Conservation (phyloP, 768 basidiomycete species). For the Gymnopilus junonius region DNA sequence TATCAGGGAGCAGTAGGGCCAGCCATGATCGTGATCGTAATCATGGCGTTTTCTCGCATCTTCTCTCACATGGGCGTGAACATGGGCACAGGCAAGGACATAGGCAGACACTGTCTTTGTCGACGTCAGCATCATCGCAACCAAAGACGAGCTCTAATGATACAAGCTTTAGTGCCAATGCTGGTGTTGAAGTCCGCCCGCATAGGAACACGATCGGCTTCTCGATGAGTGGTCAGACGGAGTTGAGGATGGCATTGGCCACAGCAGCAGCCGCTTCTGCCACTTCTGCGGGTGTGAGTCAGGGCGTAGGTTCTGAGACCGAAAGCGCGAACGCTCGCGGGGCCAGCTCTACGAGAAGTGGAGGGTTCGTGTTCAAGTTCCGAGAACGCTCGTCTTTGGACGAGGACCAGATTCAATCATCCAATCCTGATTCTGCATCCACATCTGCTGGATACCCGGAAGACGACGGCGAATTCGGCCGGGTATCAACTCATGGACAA, state of each 20-base stretch:
- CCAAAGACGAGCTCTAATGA: neutral
- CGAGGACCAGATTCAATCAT: neutral
- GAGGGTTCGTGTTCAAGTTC: neutral
- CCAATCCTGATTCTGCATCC: neutral
- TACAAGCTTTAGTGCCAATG: neutral
- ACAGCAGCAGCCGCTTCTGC: neutral
- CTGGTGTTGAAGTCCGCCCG: neutral
- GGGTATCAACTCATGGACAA: neutral
- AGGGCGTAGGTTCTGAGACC: neutral
- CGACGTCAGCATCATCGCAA: too few species aligned
- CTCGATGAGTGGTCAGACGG: slow-evolving; percentile 65
- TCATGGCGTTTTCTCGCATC: neutral
- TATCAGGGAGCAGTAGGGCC: neutral
- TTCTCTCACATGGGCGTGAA: neutral
- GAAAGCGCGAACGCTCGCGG: neutral
- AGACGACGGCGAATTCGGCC: slow-evolving; percentile 6
- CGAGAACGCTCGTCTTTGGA: neutral
- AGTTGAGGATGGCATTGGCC: slow-evolving; percentile 60
- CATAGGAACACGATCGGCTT: slow-evolving; percentile 40
- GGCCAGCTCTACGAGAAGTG: neutral
- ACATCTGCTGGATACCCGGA: slow-evolving; percentile 2
- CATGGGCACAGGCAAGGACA: neutral
- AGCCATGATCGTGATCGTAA: neutral
- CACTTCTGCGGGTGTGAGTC: neutral
- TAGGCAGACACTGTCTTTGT: neutral